Evolutionary conservation across 2,329 filamentous ascomycete species (phyloP), one percentile per base, ranked within the genome.

Genomic region (Alternaria sp.): DNA sequence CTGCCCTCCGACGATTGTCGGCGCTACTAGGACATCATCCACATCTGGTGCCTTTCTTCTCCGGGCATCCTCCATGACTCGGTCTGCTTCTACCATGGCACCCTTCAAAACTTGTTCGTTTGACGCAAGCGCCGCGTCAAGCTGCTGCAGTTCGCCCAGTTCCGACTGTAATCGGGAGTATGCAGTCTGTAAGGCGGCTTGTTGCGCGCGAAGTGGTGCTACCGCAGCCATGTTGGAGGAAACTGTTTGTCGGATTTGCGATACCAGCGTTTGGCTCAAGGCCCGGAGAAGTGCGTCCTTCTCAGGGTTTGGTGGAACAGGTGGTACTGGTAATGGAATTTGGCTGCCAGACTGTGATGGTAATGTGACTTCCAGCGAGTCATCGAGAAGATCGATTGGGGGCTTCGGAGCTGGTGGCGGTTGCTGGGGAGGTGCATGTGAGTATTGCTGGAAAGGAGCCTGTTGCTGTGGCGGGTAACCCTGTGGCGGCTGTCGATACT

Each of bases 231-330:
- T 86, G 69, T 94, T 94, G 74, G 96, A 91, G 25, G 86, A 81
- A 50, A 91, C 86, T 57, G 89, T 90, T 51, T 87, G 86, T 65
- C 89, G 88, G 15, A 94, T 89, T 66, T 92, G 89, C 43, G 87
- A 83, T 58, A 89, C 85, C 4, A 98, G 83, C 0, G 89, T 88
- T 59, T 86, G 84, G 36, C 90, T 93, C 28, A 98, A 86, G 47
- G 93, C 91, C 57, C 87, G 86, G 4, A 97, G 86, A 15, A 98
- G 87, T 19, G 91, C 90, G 79, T 98, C 93, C 77, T 97, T 97
- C 80, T 98, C 93, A 0, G 96, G 96, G 74, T 99, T 99, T 0
- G 93, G 94, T 0, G 96, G 95, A 30, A 97, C 93, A 0, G 95
- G 94, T 0, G 96, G 95, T 1, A 93, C 88, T 6, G 90, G 86